These are phyloP conservation scores for Pichia sorboxylosa DNA, from an alignment of 1,139 yeast genomes.

Conservation along the genomic window DNA sequence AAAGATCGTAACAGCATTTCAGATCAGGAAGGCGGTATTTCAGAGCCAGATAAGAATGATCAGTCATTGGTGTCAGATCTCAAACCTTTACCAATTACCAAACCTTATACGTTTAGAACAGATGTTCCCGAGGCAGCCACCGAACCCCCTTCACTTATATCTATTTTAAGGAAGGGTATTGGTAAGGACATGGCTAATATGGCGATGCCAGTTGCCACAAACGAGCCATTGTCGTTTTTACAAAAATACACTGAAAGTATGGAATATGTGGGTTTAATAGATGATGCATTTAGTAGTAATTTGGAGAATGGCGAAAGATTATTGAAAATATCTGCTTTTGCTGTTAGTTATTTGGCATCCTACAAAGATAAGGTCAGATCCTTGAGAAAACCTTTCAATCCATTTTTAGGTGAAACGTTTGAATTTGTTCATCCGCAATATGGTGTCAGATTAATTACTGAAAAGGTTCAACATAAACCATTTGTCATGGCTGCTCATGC, in stretches of 20 bases:
- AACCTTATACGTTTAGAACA: slow-evolving; percentile 40
- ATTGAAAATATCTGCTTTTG: slow-evolving; percentile 69
- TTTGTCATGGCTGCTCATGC: slow-evolving; percentile 70
- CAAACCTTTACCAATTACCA: slow-evolving; percentile 49
- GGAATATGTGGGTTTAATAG: slow-evolving; percentile 62
- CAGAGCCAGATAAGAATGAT: background rate
- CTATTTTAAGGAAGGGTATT: slow-evolving; percentile 76
- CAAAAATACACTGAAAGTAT: slow-evolving; percentile 71
- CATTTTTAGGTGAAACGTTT: slow-evolving; percentile 86
- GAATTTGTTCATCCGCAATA: slow-evolving; percentile 83
- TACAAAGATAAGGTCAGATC: slow-evolving; percentile 66
- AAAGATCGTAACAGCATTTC: slow-evolving; percentile 1
- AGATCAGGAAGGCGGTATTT: background rate
- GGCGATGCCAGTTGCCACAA: slow-evolving; percentile 89
- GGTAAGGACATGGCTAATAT: slow-evolving; percentile 82
- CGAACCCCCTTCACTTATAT: slow-evolving; percentile 71
- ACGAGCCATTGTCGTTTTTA: slow-evolving; percentile 78
- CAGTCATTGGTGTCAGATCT: slow-evolving; percentile 20
- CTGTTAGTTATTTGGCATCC: slow-evolving; percentile 60
- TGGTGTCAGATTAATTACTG: slow-evolving; percentile 69
- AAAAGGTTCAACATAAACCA: slow-evolving; percentile 95
- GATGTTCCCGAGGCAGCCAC: slow-evolving; percentile 51
- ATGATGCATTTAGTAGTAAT: slow-evolving; percentile 36
- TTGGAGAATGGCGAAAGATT: slow-evolving; percentile 43
- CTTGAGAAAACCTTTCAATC: slow-evolving; percentile 84